Evolutionary conservation across 2,329 filamentous ascomycete species (phyloP).

Genomic region (Ascomycota sp.): DNA sequence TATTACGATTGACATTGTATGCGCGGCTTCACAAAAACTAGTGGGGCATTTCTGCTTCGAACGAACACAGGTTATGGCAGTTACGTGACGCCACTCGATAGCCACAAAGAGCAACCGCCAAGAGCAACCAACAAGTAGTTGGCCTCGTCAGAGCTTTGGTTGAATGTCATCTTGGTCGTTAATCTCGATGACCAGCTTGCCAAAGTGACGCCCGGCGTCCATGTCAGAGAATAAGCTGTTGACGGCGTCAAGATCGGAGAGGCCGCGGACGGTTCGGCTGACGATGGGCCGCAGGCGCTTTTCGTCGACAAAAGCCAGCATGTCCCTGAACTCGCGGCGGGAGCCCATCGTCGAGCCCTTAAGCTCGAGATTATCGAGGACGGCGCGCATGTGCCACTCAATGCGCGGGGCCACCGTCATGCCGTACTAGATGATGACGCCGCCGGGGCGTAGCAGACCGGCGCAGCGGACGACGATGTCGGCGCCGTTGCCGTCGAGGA

Average conservation of each 20-base stretch:
- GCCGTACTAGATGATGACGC: slow-evolving; percentile 70
- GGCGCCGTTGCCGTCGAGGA: slow-evolving; percentile 81
- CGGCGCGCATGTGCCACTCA: slow-evolving; percentile 67
- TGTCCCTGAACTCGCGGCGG: slow-evolving; percentile 70
- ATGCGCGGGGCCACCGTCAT: slow-evolving; percentile 80
- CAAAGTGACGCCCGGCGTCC: slow-evolving; percentile 70
- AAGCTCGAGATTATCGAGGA: slow-evolving; percentile 75
- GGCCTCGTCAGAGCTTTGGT: slow-evolving; percentile 17
- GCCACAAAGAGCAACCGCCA: background rate
- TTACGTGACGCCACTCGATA: too few species aligned
- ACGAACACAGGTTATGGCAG: too few species aligned
- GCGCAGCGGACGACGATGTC: slow-evolving; percentile 53
- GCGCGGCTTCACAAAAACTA: too few species aligned
- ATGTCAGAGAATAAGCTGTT: slow-evolving; percentile 75
- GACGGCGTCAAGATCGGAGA: slow-evolving; percentile 61
- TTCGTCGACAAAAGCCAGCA: slow-evolving; percentile 62
- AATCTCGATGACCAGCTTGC: slow-evolving; percentile 72
- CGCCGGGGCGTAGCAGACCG: slow-evolving; percentile 58
- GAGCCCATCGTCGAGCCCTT: slow-evolving; percentile 83
- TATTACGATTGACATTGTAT: too few species aligned
- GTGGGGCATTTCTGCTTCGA: too few species aligned
- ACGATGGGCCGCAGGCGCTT: slow-evolving; percentile 61
- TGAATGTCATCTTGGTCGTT: slow-evolving; percentile 10
- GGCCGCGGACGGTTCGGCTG: slow-evolving; percentile 49
- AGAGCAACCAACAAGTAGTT: background rate